Percentiles rank a stretch among this genome's conserved stretches.
These are phyloP conservation scores for Lepidium campestre DNA, from an alignment of 441 rosid genomes.

Conservation along the genomic window DNA sequence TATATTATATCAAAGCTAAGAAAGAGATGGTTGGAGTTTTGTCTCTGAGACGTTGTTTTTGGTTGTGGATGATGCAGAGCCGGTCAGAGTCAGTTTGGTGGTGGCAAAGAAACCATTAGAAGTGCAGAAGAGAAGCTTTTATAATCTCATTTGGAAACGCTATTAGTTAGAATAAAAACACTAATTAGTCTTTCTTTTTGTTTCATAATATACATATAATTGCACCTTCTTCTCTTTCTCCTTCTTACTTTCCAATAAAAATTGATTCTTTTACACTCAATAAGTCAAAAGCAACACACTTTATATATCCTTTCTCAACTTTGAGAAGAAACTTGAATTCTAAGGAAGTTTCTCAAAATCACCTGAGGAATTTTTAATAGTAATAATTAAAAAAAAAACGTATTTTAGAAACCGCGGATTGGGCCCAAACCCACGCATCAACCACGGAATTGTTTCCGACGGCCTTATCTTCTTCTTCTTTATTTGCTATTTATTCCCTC, in stretches of 20 bases:
- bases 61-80: not conserved
- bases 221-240: not conserved
- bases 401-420: not conserved
- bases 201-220: not conserved
- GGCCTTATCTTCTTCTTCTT: not conserved
- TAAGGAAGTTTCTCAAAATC: too few species aligned
- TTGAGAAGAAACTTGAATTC: not conserved
- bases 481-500: slow-evolving; percentile 5
- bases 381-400: not conserved
- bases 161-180: not conserved
- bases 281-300: not conserved
- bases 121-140: not conserved
- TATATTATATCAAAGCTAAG: not conserved
- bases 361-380: not conserved
- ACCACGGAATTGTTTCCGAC: not conserved
- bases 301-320: not conserved
- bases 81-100: not conserved
- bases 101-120: not conserved
- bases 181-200: not conserved
- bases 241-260: not conserved
- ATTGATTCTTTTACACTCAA: not conserved
- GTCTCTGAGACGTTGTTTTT: not conserved
- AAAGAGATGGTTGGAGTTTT: not conserved
- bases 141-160: not conserved
- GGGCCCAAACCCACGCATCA: slow-evolving; percentile 23